Percentiles rank a stretch among this genome's conserved stretches.
Evolutionary conservation across 306 rosid genomes (phyloP).

Genomic region (Cucumis hystrix): DNA sequence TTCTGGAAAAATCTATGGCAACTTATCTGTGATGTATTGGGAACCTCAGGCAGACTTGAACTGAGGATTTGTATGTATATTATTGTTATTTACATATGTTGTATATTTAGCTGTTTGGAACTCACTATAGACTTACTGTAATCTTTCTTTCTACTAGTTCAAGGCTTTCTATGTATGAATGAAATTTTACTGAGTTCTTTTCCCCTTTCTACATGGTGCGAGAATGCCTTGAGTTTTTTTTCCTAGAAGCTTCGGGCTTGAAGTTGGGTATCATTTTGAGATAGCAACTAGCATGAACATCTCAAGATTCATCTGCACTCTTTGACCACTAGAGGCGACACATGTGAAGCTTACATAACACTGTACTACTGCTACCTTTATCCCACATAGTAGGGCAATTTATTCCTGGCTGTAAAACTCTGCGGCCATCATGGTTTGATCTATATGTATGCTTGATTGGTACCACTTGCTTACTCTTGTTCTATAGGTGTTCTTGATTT

Average conservation of each 20-base stretch:
- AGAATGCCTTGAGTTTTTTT: neutral
- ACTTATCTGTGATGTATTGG: neutral
- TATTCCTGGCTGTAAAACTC: neutral
- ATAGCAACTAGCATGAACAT: neutral
- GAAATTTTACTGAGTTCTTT: neutral
- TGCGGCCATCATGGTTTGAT: neutral
- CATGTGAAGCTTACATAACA: neutral
- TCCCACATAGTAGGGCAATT: neutral
- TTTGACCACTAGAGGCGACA: neutral
- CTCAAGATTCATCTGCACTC: neutral
- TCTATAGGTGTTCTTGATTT: neutral
- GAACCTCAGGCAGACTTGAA: neutral
- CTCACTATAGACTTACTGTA: neutral
- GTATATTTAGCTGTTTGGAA: neutral
- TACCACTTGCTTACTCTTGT: neutral
- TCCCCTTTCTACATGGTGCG: neutral
- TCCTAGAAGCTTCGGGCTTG: neutral
- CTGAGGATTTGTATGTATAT: neutral
- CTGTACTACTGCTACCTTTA: neutral
- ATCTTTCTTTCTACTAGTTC: neutral
- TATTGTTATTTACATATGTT: neutral
- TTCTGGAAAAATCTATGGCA: neutral
- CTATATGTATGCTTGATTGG: neutral
- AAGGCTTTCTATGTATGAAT: neutral
- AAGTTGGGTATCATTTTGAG: neutral